Base-by-base conservation (phyloP, 2,329 filamentous ascomycete genomes). In the Sphaerulina musiva region DNA sequence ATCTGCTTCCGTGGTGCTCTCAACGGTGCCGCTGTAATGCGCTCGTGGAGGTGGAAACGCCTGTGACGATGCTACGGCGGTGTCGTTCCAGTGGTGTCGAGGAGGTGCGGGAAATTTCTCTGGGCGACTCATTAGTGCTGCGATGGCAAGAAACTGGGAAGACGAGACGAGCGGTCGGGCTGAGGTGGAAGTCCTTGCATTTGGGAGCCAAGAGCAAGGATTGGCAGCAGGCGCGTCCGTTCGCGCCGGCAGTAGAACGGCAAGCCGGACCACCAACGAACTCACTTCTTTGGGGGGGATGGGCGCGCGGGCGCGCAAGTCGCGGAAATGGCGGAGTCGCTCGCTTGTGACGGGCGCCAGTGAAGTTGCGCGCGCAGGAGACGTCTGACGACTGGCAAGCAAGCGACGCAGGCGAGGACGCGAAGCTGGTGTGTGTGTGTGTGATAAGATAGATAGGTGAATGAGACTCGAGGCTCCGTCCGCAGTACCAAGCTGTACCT, bases 41-140 rank as follows among this genome's bases (percentile, higher is more conserved):
- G 23, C 39, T 45, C 44, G 48, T 46, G 44, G 48, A 41, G 45
- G 29, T 32, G 45, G 23, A 34, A 23, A 26, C 23, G 36, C 45
- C 9, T 46, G 36, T 36, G 11, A 23, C 36, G 29, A 47, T 31
- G 43, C 34, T 31, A 36, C 17, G 39, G 50, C 50, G 40, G 50
- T 44, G 43, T 38, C 34, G 43, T 31, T 44, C 40, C 51, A 36
- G 51, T 54, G 14, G 26, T 39, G 38, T 39, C 34, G 45, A 20
- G 42, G 20, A 29, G 48, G 41, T 46, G 40, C 36, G 29, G 32
- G 54, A 49, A 46, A 51, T 43, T 45, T 51, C 43, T 48, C 44
- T 46, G 26, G 41, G 44, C 48, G 53, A 51, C 43, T 43, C 53
- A 55, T 55, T 46, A 55, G 53, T 47, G 31, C 17, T 29, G 44